Evolutionary conservation across 257 asterid species (phyloP), one percentile per base, ranked within the genome.

Genomic region (Nicotiana undulata): DNA sequence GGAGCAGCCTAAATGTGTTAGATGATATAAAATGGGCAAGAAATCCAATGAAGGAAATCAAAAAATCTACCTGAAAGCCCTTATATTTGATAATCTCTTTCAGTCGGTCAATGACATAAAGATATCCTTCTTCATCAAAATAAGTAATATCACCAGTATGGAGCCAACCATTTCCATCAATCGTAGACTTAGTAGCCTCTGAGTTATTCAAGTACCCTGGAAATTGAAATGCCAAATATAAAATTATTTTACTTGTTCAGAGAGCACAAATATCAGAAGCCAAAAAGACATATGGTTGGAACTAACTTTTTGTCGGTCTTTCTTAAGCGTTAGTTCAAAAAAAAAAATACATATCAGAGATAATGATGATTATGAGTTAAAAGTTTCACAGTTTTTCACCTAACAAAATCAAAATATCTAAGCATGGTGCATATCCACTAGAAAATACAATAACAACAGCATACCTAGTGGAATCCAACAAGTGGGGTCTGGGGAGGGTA

Each of bases 61-160:
- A 52, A 66, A 32, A 0, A 34, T 56, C 24, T 76, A 90, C 98
- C 97, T 94, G 98, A 90, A 87, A 94, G 49, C 98, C 98, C 85
- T 91, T 92, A 86, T 88, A 94, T 84, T 94, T 94, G 90, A 94
- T 93, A 63, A 91, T 32, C 83, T 94, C 98, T 85, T 94, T 94
- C 90, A 93, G 82, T 52, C 98, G 92, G 82, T 94, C 98, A 49
- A 89, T 83, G 46, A 94, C 86, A 31, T 86, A 91, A 66, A 94
- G 77, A 81, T 92, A 89, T 77, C 98, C 98, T 51, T 92, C 95
- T 77, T 84, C 81, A 89, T 94, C 98, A 80, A 94, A 93, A 85
- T 83, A 89, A 26, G 84, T 96, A 18, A 94, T 90, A 82, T 94
- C 98, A 26, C 98, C 98, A 1, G 98, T 94, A 64, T 79, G 98